Conservation (phyloP, 345 rosid species). For the Acer campestre region DNA sequence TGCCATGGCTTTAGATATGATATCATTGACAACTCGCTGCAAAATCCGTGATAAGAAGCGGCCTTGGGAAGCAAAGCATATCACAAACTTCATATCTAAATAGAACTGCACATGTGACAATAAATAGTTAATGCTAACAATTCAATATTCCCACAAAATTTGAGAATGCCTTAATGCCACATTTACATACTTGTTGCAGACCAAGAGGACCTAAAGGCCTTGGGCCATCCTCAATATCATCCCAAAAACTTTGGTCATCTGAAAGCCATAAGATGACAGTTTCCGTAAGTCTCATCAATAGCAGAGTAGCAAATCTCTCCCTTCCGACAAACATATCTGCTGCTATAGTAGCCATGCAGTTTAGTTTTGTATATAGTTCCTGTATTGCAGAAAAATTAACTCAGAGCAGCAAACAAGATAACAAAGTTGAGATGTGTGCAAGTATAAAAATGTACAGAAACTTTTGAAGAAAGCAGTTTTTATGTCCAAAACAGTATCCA, state of each 20-base stretch:
- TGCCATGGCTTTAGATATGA: slow-evolving; percentile 76
- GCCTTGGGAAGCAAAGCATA: slow-evolving; percentile 95
- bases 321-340: slow-evolving; percentile 97
- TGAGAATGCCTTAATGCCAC: slow-evolving; percentile 15
- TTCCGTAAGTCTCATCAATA: slow-evolving; percentile 95
- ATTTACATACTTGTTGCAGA: slow-evolving; percentile 67
- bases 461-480: neutral
- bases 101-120: slow-evolving; percentile 62
- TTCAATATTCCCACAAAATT: neutral
- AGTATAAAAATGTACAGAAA: neutral
- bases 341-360: slow-evolving; percentile 85
- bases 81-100: slow-evolving; percentile 93
- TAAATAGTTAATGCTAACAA: slow-evolving; percentile 9
- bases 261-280: slow-evolving; percentile 95
- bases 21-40: slow-evolving; percentile 86
- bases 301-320: slow-evolving; percentile 86
- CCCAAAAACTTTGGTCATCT: slow-evolving; percentile 97
- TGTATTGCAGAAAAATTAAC: slow-evolving; percentile 35
- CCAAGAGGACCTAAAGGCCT: slow-evolving; percentile 91
- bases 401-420: slow-evolving; percentile 10
- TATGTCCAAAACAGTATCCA: neutral
- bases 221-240: slow-evolving; percentile 96
- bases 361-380: slow-evolving; percentile 86
- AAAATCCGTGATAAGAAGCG: slow-evolving; percentile 92
- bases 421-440: neutral